phyloP scores from a whole-genome alignment of 2,329 filamentous ascomycete genomes.

The Xylariaceae sp. region DNA sequence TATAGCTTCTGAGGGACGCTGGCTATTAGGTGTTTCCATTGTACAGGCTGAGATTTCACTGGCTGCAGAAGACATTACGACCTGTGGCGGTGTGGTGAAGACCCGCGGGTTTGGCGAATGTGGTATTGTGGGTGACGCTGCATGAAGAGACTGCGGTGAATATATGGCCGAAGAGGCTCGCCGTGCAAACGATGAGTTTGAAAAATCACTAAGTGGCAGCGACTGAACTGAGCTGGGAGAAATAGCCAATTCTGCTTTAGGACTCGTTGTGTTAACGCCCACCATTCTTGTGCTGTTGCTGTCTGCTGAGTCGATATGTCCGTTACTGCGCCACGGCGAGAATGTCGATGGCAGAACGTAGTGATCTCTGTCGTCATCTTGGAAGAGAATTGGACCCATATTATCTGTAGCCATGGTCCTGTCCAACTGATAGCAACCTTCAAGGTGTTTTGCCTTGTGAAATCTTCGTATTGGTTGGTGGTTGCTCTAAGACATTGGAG shows the following conservation, averaged over 20 bases:
- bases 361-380: slow-evolving; percentile 12
- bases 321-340: slow-evolving; percentile 28
- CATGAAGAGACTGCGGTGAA: slow-evolving; percentile 11
- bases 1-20: slow-evolving; percentile 13
- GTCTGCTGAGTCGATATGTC: slow-evolving; percentile 1
- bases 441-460: not conserved
- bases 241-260: not conserved
- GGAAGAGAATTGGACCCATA: slow-evolving; percentile 8
- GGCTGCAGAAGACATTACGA: not conserved
- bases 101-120: slow-evolving; percentile 15
- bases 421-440: not conserved
- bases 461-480: not conserved
- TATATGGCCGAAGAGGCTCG: slow-evolving; percentile 2
- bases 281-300: not conserved
- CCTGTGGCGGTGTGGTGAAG: not conserved
- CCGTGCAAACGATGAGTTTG: not conserved
- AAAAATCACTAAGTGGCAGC: slow-evolving; percentile 1
- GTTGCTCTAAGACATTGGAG: not conserved
- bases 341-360: slow-evolving; percentile 34
- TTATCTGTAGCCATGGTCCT: not conserved
- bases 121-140: slow-evolving; percentile 4
- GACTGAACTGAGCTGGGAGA: not conserved
- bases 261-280: slow-evolving; percentile 1
- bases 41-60: slow-evolving; percentile 2
- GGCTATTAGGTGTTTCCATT: slow-evolving; percentile 15